Evolutionary conservation across 1,284 basidiomycete species (phyloP), one percentile per base, ranked within the genome.

Genomic region (Mycosarcoma mackinlayi): DNA sequence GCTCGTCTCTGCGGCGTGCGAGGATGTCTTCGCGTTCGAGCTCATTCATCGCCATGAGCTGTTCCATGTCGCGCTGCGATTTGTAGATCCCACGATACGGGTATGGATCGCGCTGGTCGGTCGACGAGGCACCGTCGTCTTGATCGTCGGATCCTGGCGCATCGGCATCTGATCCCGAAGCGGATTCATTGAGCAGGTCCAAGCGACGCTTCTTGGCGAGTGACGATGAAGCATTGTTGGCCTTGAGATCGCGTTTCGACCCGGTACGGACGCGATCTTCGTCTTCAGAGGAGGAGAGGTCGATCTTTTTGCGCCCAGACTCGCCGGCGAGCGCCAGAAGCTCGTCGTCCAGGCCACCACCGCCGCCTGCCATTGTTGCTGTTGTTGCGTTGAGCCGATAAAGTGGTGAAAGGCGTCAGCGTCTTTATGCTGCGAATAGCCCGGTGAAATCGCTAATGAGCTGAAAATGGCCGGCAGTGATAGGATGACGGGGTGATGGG

Each of bases 41-140:
- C 83, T 97, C 94, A 35, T 90, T 88, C 87, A 95, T 87, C 27
- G 85, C 83, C 76, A 92, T 85, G 37, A 97, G 85, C 92, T 86
- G 84, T 71, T 90, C 87, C 78, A 91, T 88, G 82, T 97, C 94
- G 4, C 85, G 87, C 74, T 92, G 91, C 76, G 93, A 88, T 58
- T 88, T 87, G 82, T 92, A 97, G 83, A 93, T 92, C 42, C 92
- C 92, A 76, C 96, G 94, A 19, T 95, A 85, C 0, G 93, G 94
- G 81, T 93, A 97, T 6, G 58, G 67, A 2, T 10, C 44, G 25
- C 35, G 42, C 14, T 62, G 58, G n/a, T 46, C 41, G n/a, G 23
- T 42, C 48, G 7, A n/a, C 14, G 45, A 37, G 9, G 41, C 24
- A 19, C 21, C 34, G 28, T 35, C 44, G 30, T 25, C 44, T 19